Conservation (phyloP, 2,329 filamentous ascomycete genomes). For the Geosmithia putterillii region DNA sequence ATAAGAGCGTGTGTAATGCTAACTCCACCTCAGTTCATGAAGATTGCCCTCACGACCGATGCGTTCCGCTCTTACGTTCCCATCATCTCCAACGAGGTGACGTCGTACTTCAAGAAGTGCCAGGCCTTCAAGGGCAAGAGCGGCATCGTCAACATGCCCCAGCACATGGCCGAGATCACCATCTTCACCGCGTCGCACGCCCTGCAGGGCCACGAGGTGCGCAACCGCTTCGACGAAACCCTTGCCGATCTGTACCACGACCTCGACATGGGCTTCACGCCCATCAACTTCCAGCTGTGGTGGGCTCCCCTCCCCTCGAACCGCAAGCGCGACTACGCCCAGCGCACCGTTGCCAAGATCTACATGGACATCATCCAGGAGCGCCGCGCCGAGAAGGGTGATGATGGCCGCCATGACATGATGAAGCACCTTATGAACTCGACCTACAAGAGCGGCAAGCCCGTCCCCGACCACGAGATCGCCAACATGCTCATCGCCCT, state of each 20-base stretch:
- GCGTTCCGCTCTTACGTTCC: constrained; percentile 65
- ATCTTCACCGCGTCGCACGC: constrained; percentile 83
- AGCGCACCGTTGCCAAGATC: constrained; percentile 66
- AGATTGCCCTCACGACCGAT: constrained; percentile 64
- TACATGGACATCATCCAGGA: constrained; percentile 75
- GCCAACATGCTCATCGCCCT: constrained; percentile 92
- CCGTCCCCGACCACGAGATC: constrained; percentile 71
- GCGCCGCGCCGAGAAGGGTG: constrained; percentile 41
- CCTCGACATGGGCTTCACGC: constrained; percentile 79
- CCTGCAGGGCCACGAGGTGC: constrained; percentile 74
- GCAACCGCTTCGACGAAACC: constrained; percentile 64
- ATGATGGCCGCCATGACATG: constrained; percentile 56
- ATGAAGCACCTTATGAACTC: constrained; percentile 85
- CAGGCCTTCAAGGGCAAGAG: constrained; percentile 54
- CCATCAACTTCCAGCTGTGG: constrained; percentile 82
- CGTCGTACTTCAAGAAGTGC: constrained; percentile 57
- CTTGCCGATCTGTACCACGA: constrained; percentile 80
- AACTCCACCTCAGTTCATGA: constrained; percentile 50
- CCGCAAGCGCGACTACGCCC: constrained; percentile 65
- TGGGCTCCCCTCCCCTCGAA: constrained; percentile 88
- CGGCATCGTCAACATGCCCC: constrained; percentile 60
- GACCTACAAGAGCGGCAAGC: constrained; percentile 69
- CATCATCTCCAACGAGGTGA: constrained; percentile 64
- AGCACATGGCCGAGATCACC: constrained; percentile 73
- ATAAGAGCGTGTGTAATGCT: not conserved